Evolutionary conservation across 768 basidiomycete genomes (phyloP).

Genomic region (Lactarius quietus): DNA sequence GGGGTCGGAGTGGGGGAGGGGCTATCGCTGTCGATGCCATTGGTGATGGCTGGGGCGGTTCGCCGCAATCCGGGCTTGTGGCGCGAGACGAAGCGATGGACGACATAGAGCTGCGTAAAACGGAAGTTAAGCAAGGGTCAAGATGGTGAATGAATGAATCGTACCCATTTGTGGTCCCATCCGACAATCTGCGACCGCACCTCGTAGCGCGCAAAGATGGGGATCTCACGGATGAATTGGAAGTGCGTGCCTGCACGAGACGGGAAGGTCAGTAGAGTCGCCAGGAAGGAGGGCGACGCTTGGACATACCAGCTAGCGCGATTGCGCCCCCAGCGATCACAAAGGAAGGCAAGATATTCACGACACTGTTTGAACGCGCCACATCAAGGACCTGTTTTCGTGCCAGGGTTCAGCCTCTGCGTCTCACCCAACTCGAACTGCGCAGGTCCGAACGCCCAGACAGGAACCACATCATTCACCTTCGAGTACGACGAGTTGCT

Average conservation of each 20-base stretch:
- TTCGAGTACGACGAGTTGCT: slow-evolving; percentile 83
- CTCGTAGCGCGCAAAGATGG: slow-evolving; percentile 59
- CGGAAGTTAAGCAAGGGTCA: background rate
- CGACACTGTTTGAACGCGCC: slow-evolving; percentile 43
- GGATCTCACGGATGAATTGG: slow-evolving; percentile 67
- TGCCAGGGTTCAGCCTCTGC: background rate
- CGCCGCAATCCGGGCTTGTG: slow-evolving; percentile 36
- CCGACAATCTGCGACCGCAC: slow-evolving; percentile 51
- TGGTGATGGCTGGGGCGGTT: slow-evolving; percentile 33
- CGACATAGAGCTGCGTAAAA: slow-evolving; percentile 50
- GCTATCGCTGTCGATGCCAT: slow-evolving; percentile 7
- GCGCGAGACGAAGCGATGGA: slow-evolving; percentile 61
- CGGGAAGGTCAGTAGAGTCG: background rate
- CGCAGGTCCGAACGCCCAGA: too few species aligned
- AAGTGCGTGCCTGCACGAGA: slow-evolving; percentile 50
- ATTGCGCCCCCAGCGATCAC: slow-evolving; percentile 59
- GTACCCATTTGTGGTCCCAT: slow-evolving; percentile 82
- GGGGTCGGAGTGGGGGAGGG: slow-evolving; percentile 16
- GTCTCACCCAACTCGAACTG: too few species aligned
- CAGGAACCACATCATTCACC: slow-evolving; percentile 35
- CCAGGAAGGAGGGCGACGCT: too few species aligned
- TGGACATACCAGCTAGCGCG: slow-evolving; percentile 44
- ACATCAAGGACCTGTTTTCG: slow-evolving; percentile 34
- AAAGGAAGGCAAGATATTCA: slow-evolving; percentile 53
- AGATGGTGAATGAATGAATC: slow-evolving; percentile 23